Percentiles rank a stretch among this genome's conserved stretches.
These are phyloP conservation scores for Pseudophaeomoniella oleicola DNA, from an alignment of 2,329 filamentous ascomycete genomes.

Conservation along the genomic window DNA sequence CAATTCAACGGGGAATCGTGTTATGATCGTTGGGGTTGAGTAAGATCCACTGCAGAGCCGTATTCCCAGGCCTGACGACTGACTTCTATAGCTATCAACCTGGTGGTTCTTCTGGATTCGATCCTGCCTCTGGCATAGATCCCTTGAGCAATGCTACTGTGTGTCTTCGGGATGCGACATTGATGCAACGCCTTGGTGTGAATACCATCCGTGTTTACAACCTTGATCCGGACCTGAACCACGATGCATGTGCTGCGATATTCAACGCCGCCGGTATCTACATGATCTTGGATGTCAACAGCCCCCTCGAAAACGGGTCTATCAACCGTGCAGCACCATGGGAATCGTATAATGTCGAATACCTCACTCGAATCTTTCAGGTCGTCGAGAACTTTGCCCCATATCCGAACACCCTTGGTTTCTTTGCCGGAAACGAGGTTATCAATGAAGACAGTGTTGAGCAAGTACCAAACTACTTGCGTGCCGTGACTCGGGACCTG, in stretches of 20 bases:
- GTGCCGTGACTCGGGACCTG: constrained; percentile 51
- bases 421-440: constrained; percentile 55
- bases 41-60: constrained; percentile 17
- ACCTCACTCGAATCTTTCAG: constrained; percentile 44
- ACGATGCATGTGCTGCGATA: constrained; percentile 47
- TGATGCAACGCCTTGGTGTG: constrained; percentile 47
- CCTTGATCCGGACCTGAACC: constrained; percentile 42
- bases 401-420: constrained; percentile 51
- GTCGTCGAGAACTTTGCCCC: constrained; percentile 53
- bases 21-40: constrained; percentile 50
- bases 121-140: constrained; percentile 29
- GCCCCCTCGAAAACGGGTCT: constrained; percentile 39
- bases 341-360: constrained; percentile 39
- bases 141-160: constrained; percentile 41
- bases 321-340: constrained; percentile 41
- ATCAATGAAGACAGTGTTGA: constrained; percentile 46
- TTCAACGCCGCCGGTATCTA: constrained; percentile 55
- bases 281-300: constrained; percentile 52
- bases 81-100: constrained; percentile 39
- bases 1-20: constrained; percentile 39
- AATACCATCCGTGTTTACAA: constrained; percentile 55
- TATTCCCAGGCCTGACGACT: constrained; percentile 1
- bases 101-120: constrained; percentile 45
- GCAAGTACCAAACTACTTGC: constrained; percentile 42
- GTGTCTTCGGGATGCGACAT: constrained; percentile 47